A percentile compares a stretch with the other conserved stretches of the same genome.
phyloP scores from a whole-genome alignment of 331 rosid species.

The Stylosanthes scabra region DNA sequence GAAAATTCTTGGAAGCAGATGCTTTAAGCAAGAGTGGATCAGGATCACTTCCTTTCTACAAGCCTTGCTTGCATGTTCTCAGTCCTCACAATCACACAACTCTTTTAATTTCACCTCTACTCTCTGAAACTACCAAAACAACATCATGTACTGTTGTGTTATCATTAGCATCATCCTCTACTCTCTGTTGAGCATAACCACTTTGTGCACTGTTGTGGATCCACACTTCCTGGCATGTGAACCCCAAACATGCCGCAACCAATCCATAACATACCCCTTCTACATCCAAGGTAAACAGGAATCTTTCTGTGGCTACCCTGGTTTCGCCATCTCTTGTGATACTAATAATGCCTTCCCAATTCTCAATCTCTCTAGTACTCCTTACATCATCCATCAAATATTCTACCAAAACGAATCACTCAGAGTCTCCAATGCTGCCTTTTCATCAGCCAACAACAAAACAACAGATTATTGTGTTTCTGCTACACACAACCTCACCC shows the following conservation, averaged over 20 bases:
- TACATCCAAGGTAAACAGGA: conserved; percentile 24
- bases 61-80: too few species aligned
- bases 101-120: too few species aligned
- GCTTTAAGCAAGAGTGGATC: too few species aligned
- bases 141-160: too few species aligned
- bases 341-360: not conserved
- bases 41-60: too few species aligned
- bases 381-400: not conserved
- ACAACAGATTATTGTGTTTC: not conserved
- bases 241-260: conserved; percentile 42
- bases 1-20: too few species aligned
- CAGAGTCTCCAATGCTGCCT: not conserved
- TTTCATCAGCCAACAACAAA: not conserved
- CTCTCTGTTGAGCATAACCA: not conserved
- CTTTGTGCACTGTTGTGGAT: conserved; percentile 10
- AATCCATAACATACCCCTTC: conserved; percentile 45
- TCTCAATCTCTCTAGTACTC: not conserved
- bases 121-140: too few species aligned
- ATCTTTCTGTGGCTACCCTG: conserved; percentile 20
- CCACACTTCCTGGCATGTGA: conserved; percentile 28
- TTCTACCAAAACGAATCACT: not conserved
- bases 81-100: too few species aligned
- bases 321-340: conserved; percentile 40
- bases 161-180: not conserved
- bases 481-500: not conserved